Evolutionary conservation across 208 protist genomes (phyloP).

Genomic region (Leishmania tropica): DNA sequence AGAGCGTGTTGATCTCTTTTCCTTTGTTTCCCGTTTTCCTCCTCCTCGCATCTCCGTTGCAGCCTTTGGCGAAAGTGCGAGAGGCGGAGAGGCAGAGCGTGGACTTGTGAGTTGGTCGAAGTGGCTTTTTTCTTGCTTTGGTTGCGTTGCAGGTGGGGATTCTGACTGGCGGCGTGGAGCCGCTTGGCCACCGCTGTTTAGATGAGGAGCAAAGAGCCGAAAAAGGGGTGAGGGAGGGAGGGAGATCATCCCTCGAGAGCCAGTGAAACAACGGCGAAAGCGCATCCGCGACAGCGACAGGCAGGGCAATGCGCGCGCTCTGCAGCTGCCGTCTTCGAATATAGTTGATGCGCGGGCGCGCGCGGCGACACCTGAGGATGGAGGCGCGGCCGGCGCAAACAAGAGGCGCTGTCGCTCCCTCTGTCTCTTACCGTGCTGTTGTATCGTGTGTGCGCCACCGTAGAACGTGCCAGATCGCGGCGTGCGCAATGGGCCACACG

Average conservation of each 20-base stretch:
- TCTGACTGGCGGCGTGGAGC: background rate
- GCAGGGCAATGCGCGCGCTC: background rate
- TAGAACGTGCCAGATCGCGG: no score
- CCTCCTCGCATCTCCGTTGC: background rate
- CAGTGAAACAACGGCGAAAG: background rate
- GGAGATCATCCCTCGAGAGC: background rate
- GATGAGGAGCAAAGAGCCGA: background rate
- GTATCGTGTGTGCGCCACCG: background rate
- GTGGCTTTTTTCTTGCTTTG: background rate
- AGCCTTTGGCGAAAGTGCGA: background rate
- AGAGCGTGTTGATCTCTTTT: background rate
- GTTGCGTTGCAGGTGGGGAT: background rate
- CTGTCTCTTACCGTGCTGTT: background rate
- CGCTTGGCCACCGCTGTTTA: background rate
- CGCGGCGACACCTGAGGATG: background rate
- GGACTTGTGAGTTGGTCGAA: background rate
- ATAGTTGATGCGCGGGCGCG: background rate
- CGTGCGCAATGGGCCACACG: background rate
- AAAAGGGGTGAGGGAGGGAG: background rate
- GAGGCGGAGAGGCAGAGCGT: background rate
- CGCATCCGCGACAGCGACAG: no score
- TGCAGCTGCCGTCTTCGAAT: background rate
- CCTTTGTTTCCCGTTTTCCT: background rate
- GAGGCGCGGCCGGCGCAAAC: background rate
- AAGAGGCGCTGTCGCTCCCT: background rate